phyloP scores from a whole-genome alignment of 202 grass and related monocot genomes.

The Tripidium arundinaceum region DNA sequence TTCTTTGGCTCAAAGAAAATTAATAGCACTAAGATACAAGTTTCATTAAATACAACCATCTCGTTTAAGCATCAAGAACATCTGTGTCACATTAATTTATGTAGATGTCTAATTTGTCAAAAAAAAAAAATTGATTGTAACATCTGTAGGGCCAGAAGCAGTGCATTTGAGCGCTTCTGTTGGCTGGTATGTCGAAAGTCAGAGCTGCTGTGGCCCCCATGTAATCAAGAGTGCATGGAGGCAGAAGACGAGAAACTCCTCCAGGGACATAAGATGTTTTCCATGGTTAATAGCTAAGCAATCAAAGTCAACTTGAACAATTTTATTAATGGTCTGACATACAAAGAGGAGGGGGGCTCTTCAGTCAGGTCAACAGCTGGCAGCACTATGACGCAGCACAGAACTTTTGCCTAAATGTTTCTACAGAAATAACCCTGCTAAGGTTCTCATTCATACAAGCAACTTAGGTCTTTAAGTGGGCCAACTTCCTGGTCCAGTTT shows the following conservation, averaged over 20 bases:
- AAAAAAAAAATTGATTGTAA: background rate
- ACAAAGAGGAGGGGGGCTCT: background rate
- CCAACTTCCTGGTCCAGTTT: background rate
- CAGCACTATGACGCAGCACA: background rate
- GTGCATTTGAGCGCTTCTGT: background rate
- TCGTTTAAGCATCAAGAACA: background rate
- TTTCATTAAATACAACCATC: constrained; percentile 3
- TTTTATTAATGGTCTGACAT: background rate
- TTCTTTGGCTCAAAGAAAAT: background rate
- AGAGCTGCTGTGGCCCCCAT: background rate
- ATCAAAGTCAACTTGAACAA: background rate
- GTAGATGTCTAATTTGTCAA: background rate
- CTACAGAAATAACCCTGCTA: background rate
- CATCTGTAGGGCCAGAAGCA: background rate
- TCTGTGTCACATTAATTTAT: background rate
- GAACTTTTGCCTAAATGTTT: background rate
- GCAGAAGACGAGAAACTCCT: background rate
- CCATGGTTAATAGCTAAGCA: background rate
- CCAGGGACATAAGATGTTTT: background rate
- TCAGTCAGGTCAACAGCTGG: background rate
- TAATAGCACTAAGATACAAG: background rate
- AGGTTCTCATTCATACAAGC: background rate
- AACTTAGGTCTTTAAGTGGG: background rate
- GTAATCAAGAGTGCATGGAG: background rate
- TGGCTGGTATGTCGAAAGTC: too few relatives aligned